Evolutionary conservation across 495 filamentous ascomycete species (phyloP).

Genomic region (Trichoderma asperelloides): DNA sequence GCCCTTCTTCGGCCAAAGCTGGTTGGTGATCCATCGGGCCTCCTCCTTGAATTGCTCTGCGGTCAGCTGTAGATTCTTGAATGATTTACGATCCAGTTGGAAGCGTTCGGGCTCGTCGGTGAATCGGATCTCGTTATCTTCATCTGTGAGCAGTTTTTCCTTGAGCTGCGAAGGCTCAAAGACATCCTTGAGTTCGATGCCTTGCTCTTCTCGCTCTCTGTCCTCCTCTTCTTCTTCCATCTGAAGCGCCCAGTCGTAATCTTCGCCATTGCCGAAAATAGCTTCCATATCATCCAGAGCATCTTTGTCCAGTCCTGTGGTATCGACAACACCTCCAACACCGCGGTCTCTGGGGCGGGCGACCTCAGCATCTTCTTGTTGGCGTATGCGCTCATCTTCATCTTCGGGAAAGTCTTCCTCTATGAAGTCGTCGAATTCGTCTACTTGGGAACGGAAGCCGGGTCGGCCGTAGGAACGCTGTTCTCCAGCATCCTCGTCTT

Average conservation of each 20-base stretch:
- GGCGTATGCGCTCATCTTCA: slow-evolving; percentile 62
- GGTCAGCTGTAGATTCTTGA: slow-evolving; percentile 62
- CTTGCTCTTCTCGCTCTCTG: slow-evolving; percentile 54
- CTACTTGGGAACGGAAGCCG: slow-evolving; percentile 47
- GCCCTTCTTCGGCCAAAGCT: slow-evolving; percentile 77
- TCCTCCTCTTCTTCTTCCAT: slow-evolving; percentile 74
- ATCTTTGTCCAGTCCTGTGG: slow-evolving; percentile 76
- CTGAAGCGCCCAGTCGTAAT: slow-evolving; percentile 88
- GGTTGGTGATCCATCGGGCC: slow-evolving; percentile 77
- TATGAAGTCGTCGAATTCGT: slow-evolving; percentile 96
- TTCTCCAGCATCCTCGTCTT: slow-evolving; percentile 70
- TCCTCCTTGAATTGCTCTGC: slow-evolving; percentile 83
- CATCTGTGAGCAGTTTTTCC: slow-evolving; percentile 90
- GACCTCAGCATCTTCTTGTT: slow-evolving; percentile 82
- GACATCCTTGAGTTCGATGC: slow-evolving; percentile 89
- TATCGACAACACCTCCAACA: slow-evolving; percentile 52
- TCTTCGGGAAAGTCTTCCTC: slow-evolving; percentile 91
- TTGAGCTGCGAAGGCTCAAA: slow-evolving; percentile 92
- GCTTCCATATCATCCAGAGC: slow-evolving; percentile 89
- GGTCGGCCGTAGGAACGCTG: slow-evolving; percentile 41
- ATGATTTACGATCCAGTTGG: slow-evolving; percentile 82
- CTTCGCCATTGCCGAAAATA: slow-evolving; percentile 89
- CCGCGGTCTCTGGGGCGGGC: slow-evolving; percentile 58
- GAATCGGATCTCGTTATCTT: slow-evolving; percentile 80
- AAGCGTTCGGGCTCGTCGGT: slow-evolving; percentile 89